phyloP scores from a whole-genome alignment of 2,329 filamentous ascomycete genomes.

The Penicillium sp. region DNA sequence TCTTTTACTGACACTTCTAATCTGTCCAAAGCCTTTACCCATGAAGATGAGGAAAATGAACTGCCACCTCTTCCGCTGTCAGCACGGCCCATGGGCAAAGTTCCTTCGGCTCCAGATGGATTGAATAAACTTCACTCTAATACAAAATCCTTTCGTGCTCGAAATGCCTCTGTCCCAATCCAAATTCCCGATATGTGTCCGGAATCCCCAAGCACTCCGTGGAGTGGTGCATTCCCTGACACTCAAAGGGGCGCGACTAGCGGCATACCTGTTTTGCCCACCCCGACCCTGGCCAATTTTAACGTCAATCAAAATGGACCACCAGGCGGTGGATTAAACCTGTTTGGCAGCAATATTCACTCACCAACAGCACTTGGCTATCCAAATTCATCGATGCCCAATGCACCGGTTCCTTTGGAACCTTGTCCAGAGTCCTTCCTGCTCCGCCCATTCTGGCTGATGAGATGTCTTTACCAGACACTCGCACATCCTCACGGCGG shows the following conservation, averaged over 20 bases:
- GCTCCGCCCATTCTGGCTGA: conserved; percentile 95
- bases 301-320: conserved; percentile 57
- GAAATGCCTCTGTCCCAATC: conserved; percentile 68
- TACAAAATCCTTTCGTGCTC: conserved; percentile 67
- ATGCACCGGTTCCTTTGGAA: conserved; percentile 76
- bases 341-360: conserved; percentile 84
- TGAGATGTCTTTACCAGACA: conserved; percentile 91
- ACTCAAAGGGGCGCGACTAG: conserved; percentile 49
- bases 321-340: conserved; percentile 66
- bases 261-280: conserved; percentile 62
- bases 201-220: conserved; percentile 70
- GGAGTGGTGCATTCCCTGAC: conserved; percentile 64
- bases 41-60: conserved; percentile 43
- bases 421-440: conserved; percentile 86
- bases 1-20: conserved; percentile 41
- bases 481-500: conserved; percentile 87
- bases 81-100: conserved; percentile 38
- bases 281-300: conserved; percentile 66
- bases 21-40: conserved; percentile 46
- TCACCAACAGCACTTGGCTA: conserved; percentile 62
- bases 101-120: conserved; percentile 41
- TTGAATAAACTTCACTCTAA: conserved; percentile 70
- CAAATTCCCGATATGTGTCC: conserved; percentile 62
- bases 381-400: conserved; percentile 60
- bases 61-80: conserved; percentile 36